Percentiles rank a stretch among this genome's conserved stretches.
phyloP scores from a whole-genome alignment of 176 grass and related monocot genomes.

The Dendrocalamus sinicus region DNA sequence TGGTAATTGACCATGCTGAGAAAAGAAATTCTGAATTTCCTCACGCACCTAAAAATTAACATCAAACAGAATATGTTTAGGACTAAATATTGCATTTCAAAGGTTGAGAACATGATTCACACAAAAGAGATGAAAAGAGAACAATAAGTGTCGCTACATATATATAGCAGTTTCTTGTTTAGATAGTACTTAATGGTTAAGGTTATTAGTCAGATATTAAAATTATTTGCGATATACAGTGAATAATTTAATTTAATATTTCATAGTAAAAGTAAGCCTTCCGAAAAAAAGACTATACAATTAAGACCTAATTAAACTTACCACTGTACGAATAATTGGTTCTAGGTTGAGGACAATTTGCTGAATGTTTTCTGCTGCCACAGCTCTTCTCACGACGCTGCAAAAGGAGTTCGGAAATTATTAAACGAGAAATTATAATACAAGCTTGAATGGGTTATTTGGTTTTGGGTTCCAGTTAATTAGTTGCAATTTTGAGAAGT shows the following conservation, averaged over 20 bases:
- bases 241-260: background rate
- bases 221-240: background rate
- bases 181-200: background rate
- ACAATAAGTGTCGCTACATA: background rate
- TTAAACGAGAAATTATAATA: background rate
- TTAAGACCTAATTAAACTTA: slow-evolving; percentile 6
- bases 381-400: slow-evolving; percentile 40
- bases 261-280: background rate
- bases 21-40: slow-evolving; percentile 45
- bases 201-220: background rate
- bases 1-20: slow-evolving; percentile 14
- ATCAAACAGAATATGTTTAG: background rate
- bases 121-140: background rate
- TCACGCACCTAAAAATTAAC: slow-evolving; percentile 42
- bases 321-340: slow-evolving; percentile 47
- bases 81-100: background rate
- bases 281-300: background rate
- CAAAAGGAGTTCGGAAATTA: background rate
- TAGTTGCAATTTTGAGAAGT: no score
- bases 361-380: slow-evolving; percentile 38
- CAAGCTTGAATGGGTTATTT: background rate
- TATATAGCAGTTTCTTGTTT: background rate
- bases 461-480: no score
- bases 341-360: slow-evolving; percentile 40
- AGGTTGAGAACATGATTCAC: background rate